Conservation (phyloP, 1,284 basidiomycete species). For the Irpex lacteus region DNA sequence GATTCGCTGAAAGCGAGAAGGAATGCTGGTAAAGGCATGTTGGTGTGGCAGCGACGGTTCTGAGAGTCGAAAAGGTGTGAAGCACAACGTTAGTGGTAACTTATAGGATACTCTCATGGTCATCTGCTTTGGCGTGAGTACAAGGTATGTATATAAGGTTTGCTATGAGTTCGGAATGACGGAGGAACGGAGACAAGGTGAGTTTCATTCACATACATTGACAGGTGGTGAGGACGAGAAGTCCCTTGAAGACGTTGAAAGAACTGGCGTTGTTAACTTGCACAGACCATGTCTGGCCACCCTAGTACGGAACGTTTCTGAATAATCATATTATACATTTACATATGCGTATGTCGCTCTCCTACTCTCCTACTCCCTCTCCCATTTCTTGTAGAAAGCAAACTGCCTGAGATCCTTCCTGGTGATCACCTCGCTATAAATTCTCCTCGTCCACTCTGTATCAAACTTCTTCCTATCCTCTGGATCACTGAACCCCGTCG, state of each 20-base stretch:
- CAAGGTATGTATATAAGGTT: not conserved
- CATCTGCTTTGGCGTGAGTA: not conserved
- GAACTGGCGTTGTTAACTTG: too few relatives aligned
- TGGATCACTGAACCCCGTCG: slow-evolving; percentile 20
- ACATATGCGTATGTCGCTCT: too few relatives aligned
- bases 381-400: slow-evolving; percentile 19
- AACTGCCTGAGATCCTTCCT: slow-evolving; percentile 9
- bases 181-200: not conserved
- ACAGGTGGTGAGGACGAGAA: too few relatives aligned
- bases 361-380: slow-evolving; percentile 4
- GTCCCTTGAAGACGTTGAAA: too few relatives aligned
- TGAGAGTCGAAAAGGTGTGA: not conserved
- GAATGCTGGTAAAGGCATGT: slow-evolving; percentile 21
- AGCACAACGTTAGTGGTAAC: too few relatives aligned
- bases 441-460: slow-evolving; percentile 31
- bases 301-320: too few relatives aligned
- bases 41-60: not conserved
- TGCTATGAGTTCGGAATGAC: not conserved
- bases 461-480: slow-evolving; percentile 29
- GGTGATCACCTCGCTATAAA: slow-evolving; percentile 20
- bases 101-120: not conserved
- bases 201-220: too few relatives aligned
- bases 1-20: slow-evolving; percentile 30
- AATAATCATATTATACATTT: too few relatives aligned
- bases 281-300: too few relatives aligned